These are phyloP conservation scores for Cystobasidium onofrii DNA, from an alignment of 768 basidiomycete species.

Conservation along the genomic window DNA sequence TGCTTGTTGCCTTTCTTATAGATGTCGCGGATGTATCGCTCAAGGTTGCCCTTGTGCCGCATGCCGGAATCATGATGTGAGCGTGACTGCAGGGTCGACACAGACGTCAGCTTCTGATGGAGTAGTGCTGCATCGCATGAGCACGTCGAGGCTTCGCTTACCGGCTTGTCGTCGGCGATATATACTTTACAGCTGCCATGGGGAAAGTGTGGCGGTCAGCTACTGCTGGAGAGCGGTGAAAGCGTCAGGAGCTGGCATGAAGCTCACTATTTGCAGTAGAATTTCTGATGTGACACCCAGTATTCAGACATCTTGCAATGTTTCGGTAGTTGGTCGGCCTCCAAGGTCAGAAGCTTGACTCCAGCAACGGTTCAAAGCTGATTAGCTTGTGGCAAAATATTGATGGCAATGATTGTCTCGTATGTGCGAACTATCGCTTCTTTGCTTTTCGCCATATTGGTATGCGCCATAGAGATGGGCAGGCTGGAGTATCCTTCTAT, in stretches of 20 bases:
- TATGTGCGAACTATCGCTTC: too few relatives aligned
- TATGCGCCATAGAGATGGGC: too few relatives aligned
- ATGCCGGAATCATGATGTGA: constrained; percentile 87
- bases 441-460: too few relatives aligned
- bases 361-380: too few relatives aligned
- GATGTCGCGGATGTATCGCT: constrained; percentile 79
- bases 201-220: not conserved
- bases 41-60: constrained; percentile 86
- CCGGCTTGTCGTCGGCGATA: constrained; percentile 82
- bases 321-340: not conserved
- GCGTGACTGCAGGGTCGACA: constrained; percentile 57
- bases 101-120: not conserved
- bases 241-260: not conserved
- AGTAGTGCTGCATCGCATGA: too few relatives aligned
- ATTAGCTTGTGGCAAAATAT: too few relatives aligned
- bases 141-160: constrained; percentile 37
- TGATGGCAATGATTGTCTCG: too few relatives aligned
- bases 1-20: constrained; percentile 71
- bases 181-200: constrained; percentile 66
- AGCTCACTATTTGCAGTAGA: constrained; percentile 19
- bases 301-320: constrained; percentile 16
- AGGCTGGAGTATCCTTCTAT: too few relatives aligned
- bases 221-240: not conserved
- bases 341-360: not conserved
- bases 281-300: constrained; percentile 19